Conservation (phyloP, 306 rosid genomes). For the Quercus alba region DNA sequence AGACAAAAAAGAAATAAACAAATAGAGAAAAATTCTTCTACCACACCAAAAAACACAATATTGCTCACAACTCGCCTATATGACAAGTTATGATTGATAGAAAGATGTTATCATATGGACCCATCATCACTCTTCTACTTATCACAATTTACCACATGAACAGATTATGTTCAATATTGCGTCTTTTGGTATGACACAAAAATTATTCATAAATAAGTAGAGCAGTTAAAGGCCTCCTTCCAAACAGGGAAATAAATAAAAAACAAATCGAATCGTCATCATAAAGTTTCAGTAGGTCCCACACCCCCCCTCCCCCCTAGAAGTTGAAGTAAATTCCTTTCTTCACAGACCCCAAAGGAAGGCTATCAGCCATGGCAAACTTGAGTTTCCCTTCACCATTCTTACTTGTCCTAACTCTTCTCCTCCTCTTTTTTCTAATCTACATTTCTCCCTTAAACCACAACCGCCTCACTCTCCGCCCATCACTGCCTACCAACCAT, state of each 20-base stretch:
- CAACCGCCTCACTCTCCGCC: neutral
- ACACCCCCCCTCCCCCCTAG: no score
- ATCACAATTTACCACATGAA: no score
- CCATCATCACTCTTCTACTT: no score
- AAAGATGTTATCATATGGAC: no score
- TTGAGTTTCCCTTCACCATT: neutral
- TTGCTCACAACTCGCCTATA: no score
- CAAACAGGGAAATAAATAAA: neutral
- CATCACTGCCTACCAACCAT: neutral
- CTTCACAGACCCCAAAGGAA: neutral
- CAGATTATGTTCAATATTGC: no score
- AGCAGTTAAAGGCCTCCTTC: no score
- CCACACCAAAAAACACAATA: no score
- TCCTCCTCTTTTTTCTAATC: neutral
- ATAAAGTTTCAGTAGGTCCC: neutral
- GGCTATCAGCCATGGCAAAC: neutral
- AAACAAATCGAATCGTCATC: neutral
- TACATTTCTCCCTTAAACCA: constrained; percentile 4
- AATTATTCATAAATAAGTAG: no score
- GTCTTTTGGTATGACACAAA: no score
- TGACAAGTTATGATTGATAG: accelerated
- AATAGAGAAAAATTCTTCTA: no score
- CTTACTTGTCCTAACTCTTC: neutral
- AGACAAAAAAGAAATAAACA: no score
- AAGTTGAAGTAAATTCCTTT: neutral